phyloP scores from a whole-genome alignment of 352 stramenopile species.

The Phytophthora citrophthora region DNA sequence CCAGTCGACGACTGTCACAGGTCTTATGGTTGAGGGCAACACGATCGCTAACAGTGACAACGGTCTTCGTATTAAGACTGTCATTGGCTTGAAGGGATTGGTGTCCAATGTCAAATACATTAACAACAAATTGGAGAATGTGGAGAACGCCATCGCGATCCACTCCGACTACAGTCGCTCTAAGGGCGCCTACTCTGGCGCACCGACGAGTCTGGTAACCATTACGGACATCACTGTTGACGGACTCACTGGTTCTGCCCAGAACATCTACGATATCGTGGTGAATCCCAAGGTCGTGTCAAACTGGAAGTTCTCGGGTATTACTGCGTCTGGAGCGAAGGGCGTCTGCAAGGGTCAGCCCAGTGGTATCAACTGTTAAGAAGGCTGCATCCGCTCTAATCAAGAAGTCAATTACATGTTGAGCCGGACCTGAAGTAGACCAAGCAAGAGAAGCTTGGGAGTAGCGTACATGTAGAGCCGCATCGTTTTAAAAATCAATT shows the following conservation, averaged over 20 bases:
- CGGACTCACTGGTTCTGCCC: constrained; percentile 20
- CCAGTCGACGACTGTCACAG: constrained; percentile 20
- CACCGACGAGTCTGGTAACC: constrained; percentile 27
- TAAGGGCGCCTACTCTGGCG: constrained; percentile 8
- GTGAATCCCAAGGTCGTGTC: constrained; percentile 24
- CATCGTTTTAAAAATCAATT: too few relatives aligned
- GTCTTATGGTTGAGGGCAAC: constrained; percentile 24
- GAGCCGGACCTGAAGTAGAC: not conserved
- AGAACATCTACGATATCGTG: constrained; percentile 27
- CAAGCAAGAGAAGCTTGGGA: not conserved
- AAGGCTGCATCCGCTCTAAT: not conserved
- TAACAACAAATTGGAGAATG: constrained; percentile 21
- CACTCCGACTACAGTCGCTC: constrained; percentile 27
- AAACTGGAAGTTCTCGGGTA: constrained; percentile 25
- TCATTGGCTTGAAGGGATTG: constrained; percentile 21
- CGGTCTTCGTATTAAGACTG: constrained; percentile 25
- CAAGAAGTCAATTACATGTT: not conserved
- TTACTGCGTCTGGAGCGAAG: constrained; percentile 20
- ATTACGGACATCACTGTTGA: constrained; percentile 32
- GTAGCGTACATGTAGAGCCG: not conserved
- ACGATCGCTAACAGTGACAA: constrained; percentile 34
- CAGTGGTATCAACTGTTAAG: constrained; percentile 16
- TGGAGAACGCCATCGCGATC: constrained; percentile 22
- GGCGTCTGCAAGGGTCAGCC: constrained; percentile 24
- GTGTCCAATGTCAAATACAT: constrained; percentile 21